These are phyloP conservation scores for Talaromyces islandicus DNA, from an alignment of 2,329 filamentous ascomycete species.

Conservation along the genomic window DNA sequence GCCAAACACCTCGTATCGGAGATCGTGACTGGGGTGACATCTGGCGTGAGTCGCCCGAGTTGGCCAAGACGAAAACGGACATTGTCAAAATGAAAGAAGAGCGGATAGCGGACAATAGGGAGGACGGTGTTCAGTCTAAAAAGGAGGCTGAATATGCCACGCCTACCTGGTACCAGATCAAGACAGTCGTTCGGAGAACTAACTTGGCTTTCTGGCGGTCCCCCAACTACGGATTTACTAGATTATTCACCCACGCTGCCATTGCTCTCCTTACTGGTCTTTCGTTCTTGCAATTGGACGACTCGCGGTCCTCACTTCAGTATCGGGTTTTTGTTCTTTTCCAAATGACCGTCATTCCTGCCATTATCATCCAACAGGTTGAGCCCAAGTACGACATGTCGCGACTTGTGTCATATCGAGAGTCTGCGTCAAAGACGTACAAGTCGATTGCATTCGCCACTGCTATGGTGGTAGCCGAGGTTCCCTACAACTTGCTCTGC, in stretches of 20 bases:
- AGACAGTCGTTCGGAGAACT: conserved; percentile 65
- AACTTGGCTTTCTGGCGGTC: conserved; percentile 78
- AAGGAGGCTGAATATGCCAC: conserved; percentile 75
- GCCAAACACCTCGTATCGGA: conserved; percentile 65
- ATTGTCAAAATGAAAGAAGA: conserved; percentile 62
- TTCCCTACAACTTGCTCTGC: conserved; percentile 78
- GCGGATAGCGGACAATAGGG: conserved; percentile 45
- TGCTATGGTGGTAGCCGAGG: conserved; percentile 73
- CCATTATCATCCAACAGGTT: conserved; percentile 75
- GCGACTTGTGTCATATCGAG: conserved; percentile 77
- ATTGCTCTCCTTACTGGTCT: conserved; percentile 75
- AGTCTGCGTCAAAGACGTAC: conserved; percentile 82
- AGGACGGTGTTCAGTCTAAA: conserved; percentile 31
- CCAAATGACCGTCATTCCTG: conserved; percentile 75
- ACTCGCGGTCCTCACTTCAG: conserved; percentile 71
- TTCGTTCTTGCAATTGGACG: conserved; percentile 70
- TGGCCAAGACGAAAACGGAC: conserved; percentile 58
- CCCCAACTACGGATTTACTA: conserved; percentile 83
- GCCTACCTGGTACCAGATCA: conserved; percentile 71
- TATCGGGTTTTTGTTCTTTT: conserved; percentile 87
- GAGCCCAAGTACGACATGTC: conserved; percentile 78
- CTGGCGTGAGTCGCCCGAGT: conserved; percentile 68
- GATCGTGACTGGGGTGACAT: conserved; percentile 74
- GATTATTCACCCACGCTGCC: conserved; percentile 75
- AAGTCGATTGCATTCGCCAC: conserved; percentile 70